Evolutionary conservation across 1,284 basidiomycete genomes (phyloP).

Genomic region (Termitomyces sp.): DNA sequence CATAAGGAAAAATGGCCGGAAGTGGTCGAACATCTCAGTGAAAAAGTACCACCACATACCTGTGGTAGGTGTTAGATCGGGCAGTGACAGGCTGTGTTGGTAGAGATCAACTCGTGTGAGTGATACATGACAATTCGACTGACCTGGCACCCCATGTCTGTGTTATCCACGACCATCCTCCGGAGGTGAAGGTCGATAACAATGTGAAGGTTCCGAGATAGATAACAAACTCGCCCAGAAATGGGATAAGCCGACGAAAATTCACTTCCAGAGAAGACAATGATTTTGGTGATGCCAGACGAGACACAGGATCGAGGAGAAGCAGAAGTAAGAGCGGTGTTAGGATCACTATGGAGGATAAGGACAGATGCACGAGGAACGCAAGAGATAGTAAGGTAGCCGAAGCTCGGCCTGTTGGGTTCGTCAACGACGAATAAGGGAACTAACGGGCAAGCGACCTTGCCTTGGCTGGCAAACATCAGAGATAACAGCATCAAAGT

Average conservation of each 20-base stretch:
- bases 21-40: constrained; percentile 99
- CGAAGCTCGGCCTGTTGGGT: constrained; percentile 44
- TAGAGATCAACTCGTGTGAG: background rate
- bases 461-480: constrained; percentile 71
- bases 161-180: constrained; percentile 60
- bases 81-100: constrained; percentile 60
- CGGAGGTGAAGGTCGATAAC: constrained; percentile 49
- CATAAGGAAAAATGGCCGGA: constrained; percentile 91
- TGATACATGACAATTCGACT: constrained; percentile 24
- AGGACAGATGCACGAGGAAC: constrained; percentile 63
- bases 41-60: constrained; percentile 99
- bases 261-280: constrained; percentile 28
- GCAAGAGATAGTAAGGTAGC: constrained; percentile 63
- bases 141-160: constrained; percentile 86
- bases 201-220: constrained; percentile 47
- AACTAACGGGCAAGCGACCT: constrained; percentile 8
- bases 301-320: constrained; percentile 52
- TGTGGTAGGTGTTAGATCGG: constrained; percentile 89
- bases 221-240: constrained; percentile 42
- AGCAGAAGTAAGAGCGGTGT: constrained; percentile 66
- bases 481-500: constrained; percentile 62
- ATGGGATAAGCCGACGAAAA: constrained; percentile 31
- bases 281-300: constrained; percentile 54
- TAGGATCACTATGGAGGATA: constrained; percentile 68
- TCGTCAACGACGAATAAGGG: background rate